Evolutionary conservation across 2,329 filamentous ascomycete genomes (phyloP), one percentile per base, ranked within the genome.

Genomic region (Fusarium goolgardi): DNA sequence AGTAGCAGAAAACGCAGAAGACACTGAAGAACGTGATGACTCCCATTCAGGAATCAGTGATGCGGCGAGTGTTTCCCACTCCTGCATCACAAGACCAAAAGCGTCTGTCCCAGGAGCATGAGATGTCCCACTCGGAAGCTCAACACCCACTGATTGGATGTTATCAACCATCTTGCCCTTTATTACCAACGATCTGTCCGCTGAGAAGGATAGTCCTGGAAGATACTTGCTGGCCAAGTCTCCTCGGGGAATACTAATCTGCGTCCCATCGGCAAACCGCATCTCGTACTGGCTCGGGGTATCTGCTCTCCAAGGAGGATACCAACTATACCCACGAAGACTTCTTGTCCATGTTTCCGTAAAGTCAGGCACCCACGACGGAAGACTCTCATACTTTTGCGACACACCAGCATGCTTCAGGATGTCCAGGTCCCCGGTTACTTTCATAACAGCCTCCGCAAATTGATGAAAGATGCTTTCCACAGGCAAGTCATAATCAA

Each of bases 331-430:
- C 5, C 0, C 5, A 2, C 23, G 25, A 2, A 59, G 21, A 2
- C 34, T 43, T 2, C 39, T 35, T 1, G 35, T 63, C 0, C 40
- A 34, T 13, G 9, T 21, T 0, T 63, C 27, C 0, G 45, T 58
- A 2, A 49, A 66, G 18, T 67, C 57, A 1, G 63, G 63, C 5
- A 67, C 63, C 64, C 64, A 67, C 0, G 63, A 67, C 3, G 63
- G 59, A 23, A 66, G 32, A 18, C 12, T 13, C 1, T 15, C 4
- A 13, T 25, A 43, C 0, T 9, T 23, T 4, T 20, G 45, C 1
- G n/a, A 13, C 10, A 21, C 16, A 1, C 64, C 58, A 4, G 63
- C 32, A 32, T 31, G 18, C 7, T 21, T 49, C 1, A 67, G 7
- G 3, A 67, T 67, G 1, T 20, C 2, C 1, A 67, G 27, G 5